Evolutionary conservation across 2,329 filamentous ascomycete species (phyloP).

Genomic region (Penicillium sp.): DNA sequence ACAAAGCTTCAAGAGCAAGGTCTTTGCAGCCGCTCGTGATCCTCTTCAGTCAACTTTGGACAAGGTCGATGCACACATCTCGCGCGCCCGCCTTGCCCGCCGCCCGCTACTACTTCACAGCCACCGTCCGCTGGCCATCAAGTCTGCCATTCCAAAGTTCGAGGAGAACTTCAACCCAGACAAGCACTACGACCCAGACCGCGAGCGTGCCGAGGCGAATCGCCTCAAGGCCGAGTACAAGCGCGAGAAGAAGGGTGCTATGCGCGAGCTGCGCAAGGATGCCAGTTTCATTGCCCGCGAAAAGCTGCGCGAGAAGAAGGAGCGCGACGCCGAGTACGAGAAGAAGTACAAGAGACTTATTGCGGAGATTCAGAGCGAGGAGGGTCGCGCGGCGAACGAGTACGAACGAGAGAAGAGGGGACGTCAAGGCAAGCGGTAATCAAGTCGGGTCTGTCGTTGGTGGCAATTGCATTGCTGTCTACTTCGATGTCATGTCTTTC

Average conservation of each 20-base stretch:
- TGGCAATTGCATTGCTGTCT: not conserved
- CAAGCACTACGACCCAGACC: conserved; percentile 96
- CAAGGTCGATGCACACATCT: conserved; percentile 48
- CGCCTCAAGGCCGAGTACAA: conserved; percentile 91
- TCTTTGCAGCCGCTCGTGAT: conserved; percentile 44
- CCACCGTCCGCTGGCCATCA: conserved; percentile 85
- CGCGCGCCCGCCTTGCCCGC: conserved; percentile 65
- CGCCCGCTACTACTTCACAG: conserved; percentile 85
- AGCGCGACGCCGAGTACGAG: conserved; percentile 90
- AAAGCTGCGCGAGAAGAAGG: conserved; percentile 88
- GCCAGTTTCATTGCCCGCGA: conserved; percentile 91
- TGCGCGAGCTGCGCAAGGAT: conserved; percentile 94
- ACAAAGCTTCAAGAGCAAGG: conserved; percentile 53
- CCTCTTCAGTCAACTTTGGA: conserved; percentile 33
- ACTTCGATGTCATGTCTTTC: conserved; percentile 1
- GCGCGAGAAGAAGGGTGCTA: conserved; percentile 89
- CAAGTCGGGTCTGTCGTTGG: conserved; percentile 5
- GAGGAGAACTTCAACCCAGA: conserved; percentile 92
- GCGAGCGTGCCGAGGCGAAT: conserved; percentile 79
- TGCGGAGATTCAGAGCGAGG: conserved; percentile 93
- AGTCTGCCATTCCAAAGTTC: conserved; percentile 87
- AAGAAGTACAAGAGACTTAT: conserved; percentile 91
- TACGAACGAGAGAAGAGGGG: conserved; percentile 85
- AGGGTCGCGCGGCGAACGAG: conserved; percentile 79
- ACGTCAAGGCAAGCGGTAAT: conserved; percentile 64